Percentiles rank a stretch among this genome's conserved stretches.
Conservation (phyloP, 1,139 yeast species). For the Pichia sp. region DNA sequence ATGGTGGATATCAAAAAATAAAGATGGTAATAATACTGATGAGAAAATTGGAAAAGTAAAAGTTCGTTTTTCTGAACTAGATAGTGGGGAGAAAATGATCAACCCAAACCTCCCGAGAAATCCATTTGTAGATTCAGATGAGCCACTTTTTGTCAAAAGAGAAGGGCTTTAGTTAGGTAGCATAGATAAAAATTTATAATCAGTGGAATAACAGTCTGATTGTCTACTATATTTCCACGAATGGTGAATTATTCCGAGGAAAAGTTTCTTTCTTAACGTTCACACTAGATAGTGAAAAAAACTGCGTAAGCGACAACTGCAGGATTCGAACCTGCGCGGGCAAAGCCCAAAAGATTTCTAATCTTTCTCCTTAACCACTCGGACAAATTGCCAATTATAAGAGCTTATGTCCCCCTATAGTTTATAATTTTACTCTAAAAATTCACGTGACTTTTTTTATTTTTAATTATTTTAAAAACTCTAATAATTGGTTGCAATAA, state of each 20-base stretch:
- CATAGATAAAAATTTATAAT: no score
- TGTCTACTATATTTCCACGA: no score
- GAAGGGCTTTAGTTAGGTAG: not conserved
- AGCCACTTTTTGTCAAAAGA: slow-evolving; percentile 37
- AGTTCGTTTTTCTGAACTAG: slow-evolving; percentile 47
- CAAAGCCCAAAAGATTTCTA: slow-evolving; percentile 40
- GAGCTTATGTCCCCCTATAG: not conserved
- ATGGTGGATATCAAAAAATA: slow-evolving; percentile 70
- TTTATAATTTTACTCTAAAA: no score
- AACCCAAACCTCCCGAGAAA: slow-evolving; percentile 68
- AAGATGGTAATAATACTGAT: slow-evolving; percentile 52
- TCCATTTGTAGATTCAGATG: slow-evolving; percentile 55
- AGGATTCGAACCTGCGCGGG: slow-evolving; percentile 42
- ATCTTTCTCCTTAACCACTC: slow-evolving; percentile 41
- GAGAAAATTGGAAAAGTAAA: slow-evolving; percentile 68
- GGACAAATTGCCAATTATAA: slow-evolving; percentile 31
- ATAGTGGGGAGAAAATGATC: slow-evolving; percentile 38
- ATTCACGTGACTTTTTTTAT: no score
- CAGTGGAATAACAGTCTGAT: no score
- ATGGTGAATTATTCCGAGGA: no score
- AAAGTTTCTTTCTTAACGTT: no score
- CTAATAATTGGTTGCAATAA: no score
- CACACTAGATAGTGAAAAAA: no score
- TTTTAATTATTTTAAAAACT: no score
- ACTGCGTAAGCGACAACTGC: slow-evolving; percentile 33